These are phyloP conservation scores for Tricholoma sp. DNA, from an alignment of 768 basidiomycete species.

Conservation along the genomic window DNA sequence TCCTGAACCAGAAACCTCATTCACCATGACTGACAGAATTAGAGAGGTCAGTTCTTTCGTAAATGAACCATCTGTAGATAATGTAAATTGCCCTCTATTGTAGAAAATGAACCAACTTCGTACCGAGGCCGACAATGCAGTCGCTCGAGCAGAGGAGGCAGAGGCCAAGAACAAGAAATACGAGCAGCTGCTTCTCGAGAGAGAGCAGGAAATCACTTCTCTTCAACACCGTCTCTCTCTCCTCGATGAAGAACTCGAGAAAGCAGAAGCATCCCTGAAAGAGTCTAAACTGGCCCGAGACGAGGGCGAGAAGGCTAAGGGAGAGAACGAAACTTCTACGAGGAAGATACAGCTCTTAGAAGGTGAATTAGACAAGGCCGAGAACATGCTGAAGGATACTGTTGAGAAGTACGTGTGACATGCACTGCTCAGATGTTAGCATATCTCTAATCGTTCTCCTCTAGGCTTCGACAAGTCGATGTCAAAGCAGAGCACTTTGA, in stretches of 20 bases:
- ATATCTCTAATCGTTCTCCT: slow-evolving; percentile 6
- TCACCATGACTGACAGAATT: slow-evolving; percentile 47
- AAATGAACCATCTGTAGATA: not conserved
- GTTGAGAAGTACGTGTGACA: slow-evolving; percentile 79
- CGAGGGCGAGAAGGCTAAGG: slow-evolving; percentile 68
- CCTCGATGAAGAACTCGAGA: slow-evolving; percentile 65
- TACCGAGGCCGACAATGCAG: slow-evolving; percentile 76
- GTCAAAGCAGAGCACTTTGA: slow-evolving; percentile 99
- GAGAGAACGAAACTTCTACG: slow-evolving; percentile 63
- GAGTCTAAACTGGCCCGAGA: slow-evolving; percentile 60
- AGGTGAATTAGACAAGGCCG: slow-evolving; percentile 91
- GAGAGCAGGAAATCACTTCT: slow-evolving; percentile 84
- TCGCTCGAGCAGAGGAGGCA: slow-evolving; percentile 80
- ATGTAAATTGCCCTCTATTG: not conserved
- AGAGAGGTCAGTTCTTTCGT: slow-evolving; percentile 32
- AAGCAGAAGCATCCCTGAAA: slow-evolving; percentile 58
- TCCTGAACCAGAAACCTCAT: slow-evolving; percentile 14
- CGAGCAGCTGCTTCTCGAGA: slow-evolving; percentile 69
- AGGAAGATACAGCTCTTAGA: slow-evolving; percentile 91
- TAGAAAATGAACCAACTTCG: slow-evolving; percentile 79
- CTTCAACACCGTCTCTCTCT: slow-evolving; percentile 65
- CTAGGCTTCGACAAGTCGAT: slow-evolving; percentile 90
- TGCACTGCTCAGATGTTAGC: slow-evolving; percentile 2
- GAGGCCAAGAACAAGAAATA: slow-evolving; percentile 78
- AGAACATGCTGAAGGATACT: slow-evolving; percentile 96